These are phyloP conservation scores for Suhomyces vadensis DNA, from an alignment of 805 yeast genomes.

Conservation along the genomic window DNA sequence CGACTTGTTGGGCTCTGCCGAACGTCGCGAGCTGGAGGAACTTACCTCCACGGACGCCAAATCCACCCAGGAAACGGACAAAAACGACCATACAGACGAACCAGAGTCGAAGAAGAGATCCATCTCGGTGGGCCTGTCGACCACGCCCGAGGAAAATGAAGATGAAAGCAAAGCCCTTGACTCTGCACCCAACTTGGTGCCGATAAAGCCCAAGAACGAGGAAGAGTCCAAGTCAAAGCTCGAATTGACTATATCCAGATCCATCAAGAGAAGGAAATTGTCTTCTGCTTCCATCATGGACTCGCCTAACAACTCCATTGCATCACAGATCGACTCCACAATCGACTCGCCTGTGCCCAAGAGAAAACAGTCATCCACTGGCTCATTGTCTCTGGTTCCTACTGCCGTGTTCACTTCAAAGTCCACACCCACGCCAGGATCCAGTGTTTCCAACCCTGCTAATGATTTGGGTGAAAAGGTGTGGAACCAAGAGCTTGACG, in stretches of 20 bases:
- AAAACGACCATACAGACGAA: not conserved
- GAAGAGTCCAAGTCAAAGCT: constrained; percentile 4
- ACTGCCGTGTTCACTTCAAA: not conserved
- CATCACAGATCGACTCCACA: constrained; percentile 34
- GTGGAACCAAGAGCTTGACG: constrained; percentile 41
- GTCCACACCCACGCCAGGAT: not conserved
- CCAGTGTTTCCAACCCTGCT: constrained; percentile 1
- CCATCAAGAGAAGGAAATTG: constrained; percentile 12
- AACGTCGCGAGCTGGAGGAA: too few species aligned
- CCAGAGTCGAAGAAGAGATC: not conserved
- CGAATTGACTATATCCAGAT: constrained; percentile 7
- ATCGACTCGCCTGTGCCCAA: constrained; percentile 27
- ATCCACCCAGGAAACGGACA: not conserved
- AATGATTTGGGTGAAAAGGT: constrained; percentile 19
- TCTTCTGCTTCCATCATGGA: constrained; percentile 14
- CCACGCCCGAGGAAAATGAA: not conserved
- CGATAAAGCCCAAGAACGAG: constrained; percentile 10
- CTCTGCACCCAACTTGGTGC: constrained; percentile 13
- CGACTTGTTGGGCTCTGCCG: too few species aligned
- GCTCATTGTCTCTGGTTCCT: not conserved
- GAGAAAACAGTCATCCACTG: constrained; percentile 8
- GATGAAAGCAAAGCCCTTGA: constrained; percentile 5
- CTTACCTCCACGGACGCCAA: not conserved
- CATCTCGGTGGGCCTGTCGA: not conserved
- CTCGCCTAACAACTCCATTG: constrained; percentile 39